phyloP scores from a whole-genome alignment of 495 filamentous ascomycete species.

The Amphirosellinia nigrospora region DNA sequence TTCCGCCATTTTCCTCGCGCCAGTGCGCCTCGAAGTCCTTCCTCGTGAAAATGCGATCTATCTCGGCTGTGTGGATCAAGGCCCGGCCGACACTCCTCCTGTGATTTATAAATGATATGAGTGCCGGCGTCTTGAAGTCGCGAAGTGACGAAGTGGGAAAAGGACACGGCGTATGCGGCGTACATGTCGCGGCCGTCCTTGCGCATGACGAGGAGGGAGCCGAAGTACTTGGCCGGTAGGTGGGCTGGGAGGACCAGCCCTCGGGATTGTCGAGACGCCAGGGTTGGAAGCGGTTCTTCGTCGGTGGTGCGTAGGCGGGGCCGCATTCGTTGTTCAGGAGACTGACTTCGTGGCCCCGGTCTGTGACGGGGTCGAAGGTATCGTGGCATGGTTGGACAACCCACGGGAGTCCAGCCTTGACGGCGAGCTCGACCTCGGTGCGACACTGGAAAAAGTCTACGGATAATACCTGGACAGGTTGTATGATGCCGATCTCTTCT shows the following conservation, averaged over 20 bases:
- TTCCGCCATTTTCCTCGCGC: neutral
- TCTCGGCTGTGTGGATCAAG: neutral
- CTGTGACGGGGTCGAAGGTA: neutral
- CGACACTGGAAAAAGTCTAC: neutral
- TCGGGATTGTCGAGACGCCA: neutral
- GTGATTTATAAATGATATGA: neutral
- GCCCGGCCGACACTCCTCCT: neutral
- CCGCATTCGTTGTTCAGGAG: neutral
- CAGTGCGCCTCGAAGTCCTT: neutral
- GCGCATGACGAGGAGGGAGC: neutral
- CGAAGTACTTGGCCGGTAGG: neutral
- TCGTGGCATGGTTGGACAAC: neutral
- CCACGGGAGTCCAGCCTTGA: conserved; percentile 15
- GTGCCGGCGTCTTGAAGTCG: neutral
- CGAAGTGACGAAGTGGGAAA: neutral
- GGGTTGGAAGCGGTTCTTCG: neutral
- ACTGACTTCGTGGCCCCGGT: neutral
- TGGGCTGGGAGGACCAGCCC: neutral
- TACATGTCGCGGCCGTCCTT: neutral
- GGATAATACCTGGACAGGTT: neutral
- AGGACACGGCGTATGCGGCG: neutral
- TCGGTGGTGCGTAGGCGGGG: neutral
- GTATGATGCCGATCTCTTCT: neutral
- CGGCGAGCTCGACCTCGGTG: neutral
- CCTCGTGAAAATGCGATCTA: neutral